A percentile compares a stretch with the other conserved stretches of the same genome.
Conservation (phyloP, 2,329 filamentous ascomycete genomes). For the Aspergillus sp. region DNA sequence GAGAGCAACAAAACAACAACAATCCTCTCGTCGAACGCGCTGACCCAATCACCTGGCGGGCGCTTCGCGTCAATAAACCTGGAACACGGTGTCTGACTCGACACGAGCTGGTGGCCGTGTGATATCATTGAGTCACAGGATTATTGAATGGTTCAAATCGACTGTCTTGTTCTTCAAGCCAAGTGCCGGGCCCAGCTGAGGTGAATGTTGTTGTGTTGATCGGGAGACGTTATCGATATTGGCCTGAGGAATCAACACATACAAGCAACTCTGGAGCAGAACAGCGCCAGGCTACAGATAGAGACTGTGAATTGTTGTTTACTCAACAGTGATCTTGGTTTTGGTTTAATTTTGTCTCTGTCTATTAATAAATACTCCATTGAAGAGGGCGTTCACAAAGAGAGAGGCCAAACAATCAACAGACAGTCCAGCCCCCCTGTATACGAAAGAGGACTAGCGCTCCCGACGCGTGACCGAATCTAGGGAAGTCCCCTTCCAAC, state of each 20-base stretch:
- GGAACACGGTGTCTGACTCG: neutral
- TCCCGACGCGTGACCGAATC: constrained; percentile 39
- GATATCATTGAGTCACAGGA: constrained; percentile 1
- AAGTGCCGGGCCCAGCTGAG: neutral
- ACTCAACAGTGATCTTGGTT: neutral
- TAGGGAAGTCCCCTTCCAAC: constrained; percentile 29
- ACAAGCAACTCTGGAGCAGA: neutral
- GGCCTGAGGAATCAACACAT: constrained; percentile 8
- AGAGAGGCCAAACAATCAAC: constrained; percentile 2
- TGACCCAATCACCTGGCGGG: constrained; percentile 18
- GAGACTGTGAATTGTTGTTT: too few species aligned
- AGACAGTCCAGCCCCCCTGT: constrained; percentile 17
- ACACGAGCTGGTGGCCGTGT: constrained; percentile 4
- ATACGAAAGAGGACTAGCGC: constrained; percentile 33
- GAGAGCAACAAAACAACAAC: constrained; percentile 7
- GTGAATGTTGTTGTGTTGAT: constrained; percentile 5
- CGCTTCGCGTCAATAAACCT: constrained; percentile 16
- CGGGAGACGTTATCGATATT: constrained; percentile 1
- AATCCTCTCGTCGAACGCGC: constrained; percentile 11
- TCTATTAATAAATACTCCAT: constrained; percentile 6
- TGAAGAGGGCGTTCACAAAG: neutral
- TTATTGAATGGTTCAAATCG: neutral
- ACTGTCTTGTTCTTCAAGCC: neutral
- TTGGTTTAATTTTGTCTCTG: neutral
- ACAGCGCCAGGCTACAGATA: neutral